phyloP scores from a whole-genome alignment of 2,329 filamentous ascomycete species.

The Nigrospora oryzae region DNA sequence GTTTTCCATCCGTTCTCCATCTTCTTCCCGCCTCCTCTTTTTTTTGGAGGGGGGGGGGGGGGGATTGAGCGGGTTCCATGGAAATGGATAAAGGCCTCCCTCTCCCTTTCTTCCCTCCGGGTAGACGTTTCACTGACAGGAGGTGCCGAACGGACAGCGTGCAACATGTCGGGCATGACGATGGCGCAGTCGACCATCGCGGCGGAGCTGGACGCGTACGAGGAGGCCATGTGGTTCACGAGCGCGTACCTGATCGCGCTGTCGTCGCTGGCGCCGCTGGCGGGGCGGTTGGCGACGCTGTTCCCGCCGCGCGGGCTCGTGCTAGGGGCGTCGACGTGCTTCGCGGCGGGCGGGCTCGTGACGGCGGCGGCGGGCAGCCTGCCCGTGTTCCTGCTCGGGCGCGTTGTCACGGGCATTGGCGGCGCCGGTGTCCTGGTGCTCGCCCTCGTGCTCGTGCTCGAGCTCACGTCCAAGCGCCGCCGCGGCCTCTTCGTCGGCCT shows the following conservation, averaged over 20 bases:
- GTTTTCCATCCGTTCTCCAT: neutral
- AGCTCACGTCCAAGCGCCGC: slow-evolving; percentile 57
- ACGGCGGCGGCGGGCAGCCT: slow-evolving; percentile 54
- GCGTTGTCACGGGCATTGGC: slow-evolving; percentile 60
- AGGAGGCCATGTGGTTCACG: slow-evolving; percentile 71
- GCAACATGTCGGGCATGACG: slow-evolving; percentile 74
- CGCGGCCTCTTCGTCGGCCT: slow-evolving; percentile 68
- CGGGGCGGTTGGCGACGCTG: slow-evolving; percentile 64
- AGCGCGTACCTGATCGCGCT: slow-evolving; percentile 60
- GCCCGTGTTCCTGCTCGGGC: slow-evolving; percentile 56
- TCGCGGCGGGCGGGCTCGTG: slow-evolving; percentile 56
- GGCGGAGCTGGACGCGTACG: slow-evolving; percentile 64
- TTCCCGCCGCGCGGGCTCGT: slow-evolving; percentile 63
- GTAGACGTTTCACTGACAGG: no score
- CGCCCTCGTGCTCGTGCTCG: slow-evolving; percentile 67
- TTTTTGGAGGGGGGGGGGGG: no score
- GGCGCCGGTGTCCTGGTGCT: slow-evolving; percentile 66
- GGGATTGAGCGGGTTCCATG: no score
- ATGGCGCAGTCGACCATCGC: slow-evolving; percentile 74
- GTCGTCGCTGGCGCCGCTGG: slow-evolving; percentile 59
- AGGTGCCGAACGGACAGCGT: slow-evolving; percentile 23
- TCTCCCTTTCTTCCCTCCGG: no score
- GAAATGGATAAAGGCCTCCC: no score
- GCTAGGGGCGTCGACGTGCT: slow-evolving; percentile 46
- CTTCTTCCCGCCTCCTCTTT: neutral